These are phyloP conservation scores for Syzygium aqueum DNA, from an alignment of 345 rosid genomes.

Conservation along the genomic window DNA sequence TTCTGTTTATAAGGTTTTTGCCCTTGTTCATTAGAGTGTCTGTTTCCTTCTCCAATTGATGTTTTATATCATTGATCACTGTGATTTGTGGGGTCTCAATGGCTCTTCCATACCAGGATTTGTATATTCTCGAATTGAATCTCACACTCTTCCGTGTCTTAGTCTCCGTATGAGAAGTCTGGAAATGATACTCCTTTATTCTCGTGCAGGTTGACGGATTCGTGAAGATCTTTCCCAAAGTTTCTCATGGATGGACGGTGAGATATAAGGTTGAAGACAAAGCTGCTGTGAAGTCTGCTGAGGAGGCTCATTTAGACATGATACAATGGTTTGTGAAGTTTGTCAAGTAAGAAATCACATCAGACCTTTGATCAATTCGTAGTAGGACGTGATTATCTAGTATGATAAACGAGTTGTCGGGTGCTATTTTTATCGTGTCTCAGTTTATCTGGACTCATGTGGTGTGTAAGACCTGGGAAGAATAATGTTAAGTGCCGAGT, in stretches of 20 bases:
- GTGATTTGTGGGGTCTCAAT: neutral
- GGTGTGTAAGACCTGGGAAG: neutral
- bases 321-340: conserved; percentile 49
- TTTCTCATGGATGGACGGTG: conserved; percentile 66
- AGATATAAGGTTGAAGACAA: conserved; percentile 46
- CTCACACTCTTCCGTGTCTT: neutral
- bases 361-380: neutral
- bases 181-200: neutral
- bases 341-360: conserved; percentile 33
- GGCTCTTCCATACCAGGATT: neutral
- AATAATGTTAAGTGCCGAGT: neutral
- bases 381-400: neutral
- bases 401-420: neutral
- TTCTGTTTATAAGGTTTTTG: neutral
- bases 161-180: neutral
- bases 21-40: neutral
- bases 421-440: neutral
- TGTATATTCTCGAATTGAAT: too few species aligned
- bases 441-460: neutral
- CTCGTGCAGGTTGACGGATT: conserved; percentile 33
- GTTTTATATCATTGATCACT: neutral
- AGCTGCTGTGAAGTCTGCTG: conserved; percentile 49
- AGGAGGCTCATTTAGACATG: conserved; percentile 60
- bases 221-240: conserved; percentile 69
- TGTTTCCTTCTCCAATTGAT: neutral